A percentile compares a stretch with the other conserved stretches of the same genome.
phyloP scores from a whole-genome alignment of 2,329 filamentous ascomycete species.

The Furcasterigmium furcatum region DNA sequence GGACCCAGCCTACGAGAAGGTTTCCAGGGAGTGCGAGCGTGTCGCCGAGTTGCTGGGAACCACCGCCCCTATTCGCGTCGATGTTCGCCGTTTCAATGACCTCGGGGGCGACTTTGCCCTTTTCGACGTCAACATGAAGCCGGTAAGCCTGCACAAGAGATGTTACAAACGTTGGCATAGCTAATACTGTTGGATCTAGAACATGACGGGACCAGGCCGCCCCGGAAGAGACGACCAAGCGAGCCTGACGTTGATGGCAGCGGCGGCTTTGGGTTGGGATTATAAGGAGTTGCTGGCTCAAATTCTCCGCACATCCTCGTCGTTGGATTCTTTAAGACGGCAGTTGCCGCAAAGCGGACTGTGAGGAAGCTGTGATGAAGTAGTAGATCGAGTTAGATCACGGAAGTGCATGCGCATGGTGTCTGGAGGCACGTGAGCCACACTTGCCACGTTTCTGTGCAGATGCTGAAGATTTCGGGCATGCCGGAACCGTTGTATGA shows the following conservation, averaged over 20 bases:
- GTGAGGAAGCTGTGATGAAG: no score
- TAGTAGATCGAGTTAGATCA: no score
- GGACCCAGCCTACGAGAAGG: slow-evolving; percentile 25
- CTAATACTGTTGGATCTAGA: slow-evolving; percentile 10
- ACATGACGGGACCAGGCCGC: slow-evolving; percentile 36
- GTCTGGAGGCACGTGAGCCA: no score
- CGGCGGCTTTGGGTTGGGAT: slow-evolving; percentile 36
- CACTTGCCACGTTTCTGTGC: no score
- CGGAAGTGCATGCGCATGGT: no score
- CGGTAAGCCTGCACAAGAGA: slow-evolving; percentile 24
- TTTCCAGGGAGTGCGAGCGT: slow-evolving; percentile 32
- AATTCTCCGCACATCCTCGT: slow-evolving; percentile 19
- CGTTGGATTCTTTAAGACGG: neutral
- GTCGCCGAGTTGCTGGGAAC: slow-evolving; percentile 33
- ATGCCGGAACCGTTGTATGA: no score
- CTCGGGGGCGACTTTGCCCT: slow-evolving; percentile 36
- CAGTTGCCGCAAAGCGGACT: neutral
- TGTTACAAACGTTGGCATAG: neutral
- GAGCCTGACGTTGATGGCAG: slow-evolving; percentile 40
- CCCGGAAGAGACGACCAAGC: slow-evolving; percentile 44
- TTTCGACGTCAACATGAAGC: slow-evolving; percentile 52
- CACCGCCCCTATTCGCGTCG: slow-evolving; percentile 42
- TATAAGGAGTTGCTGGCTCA: slow-evolving; percentile 31
- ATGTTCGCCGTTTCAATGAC: slow-evolving; percentile 34
- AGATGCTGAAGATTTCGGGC: no score